These are phyloP conservation scores for Candolleomyces eurysporus DNA, from an alignment of 768 basidiomycete species.

Conservation along the genomic window DNA sequence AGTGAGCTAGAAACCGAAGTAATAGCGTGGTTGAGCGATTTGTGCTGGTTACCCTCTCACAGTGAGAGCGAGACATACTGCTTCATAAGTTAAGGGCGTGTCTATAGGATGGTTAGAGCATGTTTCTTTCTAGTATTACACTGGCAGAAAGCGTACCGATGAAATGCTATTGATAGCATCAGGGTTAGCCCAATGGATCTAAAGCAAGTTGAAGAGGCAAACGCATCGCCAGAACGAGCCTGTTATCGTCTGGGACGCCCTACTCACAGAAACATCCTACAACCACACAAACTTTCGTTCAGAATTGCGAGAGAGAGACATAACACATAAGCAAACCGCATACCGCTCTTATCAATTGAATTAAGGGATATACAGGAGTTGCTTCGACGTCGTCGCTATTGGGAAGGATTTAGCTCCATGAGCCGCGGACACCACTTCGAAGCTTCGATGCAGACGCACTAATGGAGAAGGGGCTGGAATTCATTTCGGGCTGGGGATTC, in stretches of 20 bases:
- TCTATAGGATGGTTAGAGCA: conserved; percentile 41
- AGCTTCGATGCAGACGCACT: conserved; percentile 26
- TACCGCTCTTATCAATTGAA: conserved; percentile 73
- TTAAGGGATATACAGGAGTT: conserved; percentile 74
- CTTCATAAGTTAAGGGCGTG: conserved; percentile 80
- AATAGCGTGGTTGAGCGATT: not conserved
- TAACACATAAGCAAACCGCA: conserved; percentile 18
- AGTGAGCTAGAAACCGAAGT: conserved; percentile 48
- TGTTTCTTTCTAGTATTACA: not conserved
- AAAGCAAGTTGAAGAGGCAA: not conserved
- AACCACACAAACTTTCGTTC: conserved; percentile 2
- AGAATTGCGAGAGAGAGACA: conserved; percentile 7
- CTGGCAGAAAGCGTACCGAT: conserved; percentile 50
- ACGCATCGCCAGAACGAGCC: not conserved
- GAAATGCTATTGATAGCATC: conserved; percentile 48
- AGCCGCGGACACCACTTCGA: not conserved
- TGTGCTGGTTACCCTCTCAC: not conserved
- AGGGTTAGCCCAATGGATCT: conserved; percentile 4
- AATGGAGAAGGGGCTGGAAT: conserved; percentile 38
- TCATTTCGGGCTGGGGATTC: too few species aligned
- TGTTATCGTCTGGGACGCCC: not conserved
- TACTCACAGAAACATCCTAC: conserved; percentile 63
- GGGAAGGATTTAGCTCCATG: conserved; percentile 1
- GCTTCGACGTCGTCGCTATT: conserved; percentile 50
- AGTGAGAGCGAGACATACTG: conserved; percentile 43